These are phyloP conservation scores for Ustanciosporium gigantosporum DNA, from an alignment of 1,284 basidiomycete species.

Conservation along the genomic window DNA sequence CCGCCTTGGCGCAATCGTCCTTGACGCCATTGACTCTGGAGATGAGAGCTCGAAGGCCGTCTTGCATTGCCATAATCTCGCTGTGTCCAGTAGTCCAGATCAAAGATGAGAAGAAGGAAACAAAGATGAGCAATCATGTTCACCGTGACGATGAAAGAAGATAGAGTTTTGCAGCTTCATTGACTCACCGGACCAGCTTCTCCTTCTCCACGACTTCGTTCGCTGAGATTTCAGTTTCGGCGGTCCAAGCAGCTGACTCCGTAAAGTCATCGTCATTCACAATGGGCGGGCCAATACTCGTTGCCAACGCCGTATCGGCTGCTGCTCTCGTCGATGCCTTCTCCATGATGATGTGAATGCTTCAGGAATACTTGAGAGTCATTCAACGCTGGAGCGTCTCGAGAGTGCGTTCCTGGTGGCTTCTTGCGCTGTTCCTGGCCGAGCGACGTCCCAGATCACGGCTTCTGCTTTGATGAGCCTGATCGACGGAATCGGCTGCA, in stretches of 20 bases:
- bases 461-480: too few species aligned
- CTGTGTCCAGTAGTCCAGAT: constrained; percentile 11
- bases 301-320: too few species aligned
- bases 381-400: too few species aligned
- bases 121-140: neutral
- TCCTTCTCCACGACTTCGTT: constrained; percentile 60
- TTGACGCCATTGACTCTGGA: constrained; percentile 47
- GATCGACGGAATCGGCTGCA: too few species aligned
- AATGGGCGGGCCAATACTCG: constrained; percentile 21
- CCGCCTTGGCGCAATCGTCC: constrained; percentile 56
- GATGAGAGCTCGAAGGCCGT: constrained; percentile 51
- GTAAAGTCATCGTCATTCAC: constrained; percentile 29
- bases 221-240: constrained; percentile 53
- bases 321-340: neutral
- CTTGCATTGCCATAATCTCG: constrained; percentile 52
- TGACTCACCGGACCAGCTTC: constrained; percentile 51
- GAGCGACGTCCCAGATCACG: too few species aligned
- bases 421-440: too few species aligned
- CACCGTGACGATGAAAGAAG: neutral
- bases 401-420: too few species aligned
- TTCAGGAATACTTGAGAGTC: too few species aligned
- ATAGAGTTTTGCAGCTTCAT: neutral
- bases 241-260: constrained; percentile 45
- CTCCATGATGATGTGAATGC: neutral
- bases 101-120: neutral